Conservation (phyloP, 1,284 basidiomycete species). For the Apiotrichum sp. region DNA sequence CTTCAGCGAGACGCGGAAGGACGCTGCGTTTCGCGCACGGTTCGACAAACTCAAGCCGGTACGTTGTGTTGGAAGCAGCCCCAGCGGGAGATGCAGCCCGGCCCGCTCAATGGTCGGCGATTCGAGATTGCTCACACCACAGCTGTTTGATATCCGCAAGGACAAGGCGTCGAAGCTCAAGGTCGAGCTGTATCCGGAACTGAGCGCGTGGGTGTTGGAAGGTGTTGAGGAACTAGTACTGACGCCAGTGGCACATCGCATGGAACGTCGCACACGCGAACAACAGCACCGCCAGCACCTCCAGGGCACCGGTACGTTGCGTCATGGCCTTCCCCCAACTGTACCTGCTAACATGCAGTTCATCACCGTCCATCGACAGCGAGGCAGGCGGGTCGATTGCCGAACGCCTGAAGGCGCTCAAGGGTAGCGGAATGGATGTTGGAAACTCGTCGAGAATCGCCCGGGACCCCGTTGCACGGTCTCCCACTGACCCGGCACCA, state of each 20-base stretch:
- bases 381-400: constrained; percentile 40
- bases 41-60: constrained; percentile 40
- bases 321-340: neutral
- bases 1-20: constrained; percentile 26
- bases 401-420: constrained; percentile 44
- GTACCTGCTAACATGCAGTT: neutral
- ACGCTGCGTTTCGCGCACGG: constrained; percentile 29
- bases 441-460: constrained; percentile 27
- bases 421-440: constrained; percentile 43
- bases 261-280: too few relatives aligned
- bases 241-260: neutral
- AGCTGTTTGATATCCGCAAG: neutral
- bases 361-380: constrained; percentile 10
- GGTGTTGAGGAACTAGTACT: too few relatives aligned
- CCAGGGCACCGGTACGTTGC: too few relatives aligned
- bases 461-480: constrained; percentile 18
- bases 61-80: constrained; percentile 7
- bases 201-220: neutral
- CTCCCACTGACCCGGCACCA: neutral
- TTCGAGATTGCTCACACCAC: neutral
- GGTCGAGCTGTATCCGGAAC: neutral
- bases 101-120: neutral
- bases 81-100: neutral
- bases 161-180: neutral
- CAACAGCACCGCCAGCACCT: too few relatives aligned